These are phyloP conservation scores for Aspergillus hortae DNA, from an alignment of 2,329 filamentous ascomycete species.

Conservation along the genomic window DNA sequence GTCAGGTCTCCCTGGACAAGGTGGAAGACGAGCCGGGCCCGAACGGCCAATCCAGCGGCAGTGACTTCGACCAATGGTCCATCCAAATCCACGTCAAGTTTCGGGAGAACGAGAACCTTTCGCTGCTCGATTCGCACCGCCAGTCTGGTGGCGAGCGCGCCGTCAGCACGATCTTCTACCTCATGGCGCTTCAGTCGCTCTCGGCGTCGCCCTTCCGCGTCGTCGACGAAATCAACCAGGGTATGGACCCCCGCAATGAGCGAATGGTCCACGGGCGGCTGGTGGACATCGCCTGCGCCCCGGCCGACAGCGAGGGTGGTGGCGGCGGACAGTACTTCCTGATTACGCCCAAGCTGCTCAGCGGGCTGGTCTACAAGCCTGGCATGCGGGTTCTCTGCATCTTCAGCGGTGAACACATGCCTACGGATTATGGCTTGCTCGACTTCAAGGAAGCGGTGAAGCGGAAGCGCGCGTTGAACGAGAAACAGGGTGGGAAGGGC, in stretches of 20 bases:
- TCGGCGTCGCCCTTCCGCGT: conserved; percentile 95
- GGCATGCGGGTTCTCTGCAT: conserved; percentile 95
- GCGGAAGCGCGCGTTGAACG: conserved; percentile 30
- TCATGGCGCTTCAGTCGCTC: conserved; percentile 94
- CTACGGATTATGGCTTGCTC: conserved; percentile 33
- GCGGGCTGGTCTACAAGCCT: conserved; percentile 76
- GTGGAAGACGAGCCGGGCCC: conserved; percentile 40
- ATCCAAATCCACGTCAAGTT: conserved; percentile 95
- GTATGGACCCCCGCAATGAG: conserved; percentile 98
- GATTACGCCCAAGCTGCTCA: conserved; percentile 92
- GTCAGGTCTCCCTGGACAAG: conserved; percentile 84
- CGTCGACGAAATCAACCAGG: conserved; percentile 99
- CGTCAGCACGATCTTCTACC: conserved; percentile 96
- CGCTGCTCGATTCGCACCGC: conserved; percentile 82
- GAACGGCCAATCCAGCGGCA: conserved; percentile 37
- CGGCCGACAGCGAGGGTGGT: conserved; percentile 47
- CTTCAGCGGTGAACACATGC: conserved; percentile 71
- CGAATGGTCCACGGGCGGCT: conserved; percentile 97
- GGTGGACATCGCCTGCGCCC: conserved; percentile 86
- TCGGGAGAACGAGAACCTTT: conserved; percentile 78
- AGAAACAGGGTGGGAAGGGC: conserved; percentile 12
- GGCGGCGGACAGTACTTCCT: conserved; percentile 79
- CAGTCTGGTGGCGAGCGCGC: conserved; percentile 95
- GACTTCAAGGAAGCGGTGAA: conserved; percentile 36
- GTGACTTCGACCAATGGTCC: conserved; percentile 91